Conservation (phyloP, 805 yeast species). For the Lachancea dasiensis region DNA sequence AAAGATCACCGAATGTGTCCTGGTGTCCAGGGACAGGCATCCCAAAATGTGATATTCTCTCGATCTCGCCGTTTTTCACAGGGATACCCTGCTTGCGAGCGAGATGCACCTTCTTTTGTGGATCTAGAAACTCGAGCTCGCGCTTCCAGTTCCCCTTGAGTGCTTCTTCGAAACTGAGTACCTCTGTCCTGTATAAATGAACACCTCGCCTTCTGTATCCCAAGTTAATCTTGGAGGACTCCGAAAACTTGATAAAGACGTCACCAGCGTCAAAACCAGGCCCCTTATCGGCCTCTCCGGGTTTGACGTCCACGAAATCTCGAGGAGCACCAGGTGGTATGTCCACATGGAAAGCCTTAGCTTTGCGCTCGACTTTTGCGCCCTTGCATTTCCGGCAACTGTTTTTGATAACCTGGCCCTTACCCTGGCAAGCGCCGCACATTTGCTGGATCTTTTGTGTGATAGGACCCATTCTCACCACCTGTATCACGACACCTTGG, state of each 20-base stretch:
- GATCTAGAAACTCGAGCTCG: constrained; percentile 59
- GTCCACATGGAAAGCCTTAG: constrained; percentile 53
- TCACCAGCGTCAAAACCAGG: constrained; percentile 86
- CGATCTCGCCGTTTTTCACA: constrained; percentile 64
- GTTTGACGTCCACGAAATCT: constrained; percentile 48
- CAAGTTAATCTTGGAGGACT: constrained; percentile 47
- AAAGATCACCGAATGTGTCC: constrained; percentile 50
- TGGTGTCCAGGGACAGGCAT: constrained; percentile 58
- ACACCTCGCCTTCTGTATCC: constrained; percentile 82
- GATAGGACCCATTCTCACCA: constrained; percentile 83
- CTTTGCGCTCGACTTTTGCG: constrained; percentile 49
- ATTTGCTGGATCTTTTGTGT: constrained; percentile 73
- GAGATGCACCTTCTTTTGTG: constrained; percentile 42
- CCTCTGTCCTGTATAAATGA: constrained; percentile 76
- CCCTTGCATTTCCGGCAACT: constrained; percentile 73
- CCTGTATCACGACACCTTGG: constrained; percentile 56
- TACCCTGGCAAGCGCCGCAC: constrained; percentile 78
- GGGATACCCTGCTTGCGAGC: constrained; percentile 46
- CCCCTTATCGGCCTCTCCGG: constrained; percentile 76
- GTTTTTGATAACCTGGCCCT: constrained; percentile 59
- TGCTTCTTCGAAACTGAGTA: constrained; percentile 66
- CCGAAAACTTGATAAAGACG: constrained; percentile 54
- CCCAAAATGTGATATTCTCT: constrained; percentile 67
- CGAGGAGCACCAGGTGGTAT: constrained; percentile 68
- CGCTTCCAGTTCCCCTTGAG: constrained; percentile 76